These are phyloP conservation scores for Volvox reticuliferus DNA, from an alignment of 139 green algal species.

Conservation along the genomic window DNA sequence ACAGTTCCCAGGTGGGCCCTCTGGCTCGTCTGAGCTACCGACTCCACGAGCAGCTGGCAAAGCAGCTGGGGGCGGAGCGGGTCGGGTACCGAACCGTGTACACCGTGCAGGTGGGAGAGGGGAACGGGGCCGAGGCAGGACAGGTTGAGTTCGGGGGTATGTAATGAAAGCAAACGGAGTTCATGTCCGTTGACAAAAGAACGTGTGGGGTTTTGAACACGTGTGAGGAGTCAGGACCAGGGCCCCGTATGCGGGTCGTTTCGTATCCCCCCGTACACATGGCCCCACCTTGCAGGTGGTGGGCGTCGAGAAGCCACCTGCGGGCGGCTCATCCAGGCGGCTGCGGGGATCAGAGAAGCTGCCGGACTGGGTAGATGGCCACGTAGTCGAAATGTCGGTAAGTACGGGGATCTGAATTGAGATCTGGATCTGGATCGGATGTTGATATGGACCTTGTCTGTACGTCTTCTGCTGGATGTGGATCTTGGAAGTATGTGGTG, in stretches of 20 bases:
- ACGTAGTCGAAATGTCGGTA: slow-evolving; percentile 14
- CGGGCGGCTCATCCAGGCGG: neutral
- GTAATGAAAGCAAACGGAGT: too few species aligned
- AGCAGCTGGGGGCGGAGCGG: slow-evolving; percentile 54
- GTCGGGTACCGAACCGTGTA: slow-evolving; percentile 73
- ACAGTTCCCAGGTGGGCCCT: slow-evolving; percentile 56
- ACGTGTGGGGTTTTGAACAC: too few species aligned
- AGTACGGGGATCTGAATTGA: neutral
- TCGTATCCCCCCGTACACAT: too few species aligned
- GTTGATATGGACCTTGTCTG: too few species aligned
- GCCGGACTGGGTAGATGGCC: slow-evolving; percentile 65
- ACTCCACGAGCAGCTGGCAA: slow-evolving; percentile 78
- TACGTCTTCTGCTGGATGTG: too few species aligned
- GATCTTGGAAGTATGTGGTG: too few species aligned
- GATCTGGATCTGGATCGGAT: too few species aligned
- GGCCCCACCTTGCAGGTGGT: slow-evolving; percentile 18
- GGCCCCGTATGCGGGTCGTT: too few species aligned
- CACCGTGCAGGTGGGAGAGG: slow-evolving; percentile 50
- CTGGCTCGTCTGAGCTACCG: slow-evolving; percentile 74
- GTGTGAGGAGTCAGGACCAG: too few species aligned
- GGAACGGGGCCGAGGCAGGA: too few species aligned
- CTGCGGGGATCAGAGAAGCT: slow-evolving; percentile 3
- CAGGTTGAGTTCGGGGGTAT: too few species aligned
- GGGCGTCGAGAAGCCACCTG: neutral
- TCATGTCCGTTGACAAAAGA: too few species aligned